Evolutionary conservation across 2,329 filamentous ascomycete species (phyloP), one percentile per base, ranked within the genome.

Genomic region (Mariannaea elegans): DNA sequence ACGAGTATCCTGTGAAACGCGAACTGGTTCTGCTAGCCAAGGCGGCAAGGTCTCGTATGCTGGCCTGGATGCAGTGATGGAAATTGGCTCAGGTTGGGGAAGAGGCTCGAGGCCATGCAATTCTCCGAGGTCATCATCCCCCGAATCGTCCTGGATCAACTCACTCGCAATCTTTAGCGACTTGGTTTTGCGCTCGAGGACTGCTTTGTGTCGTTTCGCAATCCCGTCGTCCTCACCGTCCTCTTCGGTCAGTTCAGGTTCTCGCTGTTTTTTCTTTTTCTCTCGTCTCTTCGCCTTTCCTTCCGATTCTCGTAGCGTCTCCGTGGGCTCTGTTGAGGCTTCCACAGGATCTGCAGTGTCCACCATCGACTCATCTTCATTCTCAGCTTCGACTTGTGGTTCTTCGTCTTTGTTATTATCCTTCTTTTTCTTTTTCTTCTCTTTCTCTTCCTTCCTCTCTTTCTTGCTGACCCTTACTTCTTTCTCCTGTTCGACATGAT

Each of bases 21-120:
- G 83, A n/a, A 90, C 84, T 0, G 94, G 93, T 12, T 88, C 84
- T 5, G 90, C 87, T 12, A 97, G 82, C 94, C 94, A 98, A 3
- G 82, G 67, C 0, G 94, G 94, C 3, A 97, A 81, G 1, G 91
- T 90, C 27, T 93, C 89, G 75, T 92, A 93, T n/a, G 84, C 84
- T 2, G 90, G 87, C 52, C 84, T 83, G 49, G 85, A 82, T 1
- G 80, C 79, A 27, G 84, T 78, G 44, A 88, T 83, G 1, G 82
- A 78, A 1, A 87, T 81, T 1, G 85, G 86, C 29, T 85, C 84
- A 12, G 92, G 93, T 67, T 97, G 93, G 7, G 93, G 93, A 18
- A 97, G 81, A 7, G 93, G 93, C 56, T 90, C 87, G 1, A 98
- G 81, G 19, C 92, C 92, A 73, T 93, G 88, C 3, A 88, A 73